Evolutionary conservation across 192 early-diverging fungal genomes (phyloP).

Genomic region (Entophlyctis luteolus): DNA sequence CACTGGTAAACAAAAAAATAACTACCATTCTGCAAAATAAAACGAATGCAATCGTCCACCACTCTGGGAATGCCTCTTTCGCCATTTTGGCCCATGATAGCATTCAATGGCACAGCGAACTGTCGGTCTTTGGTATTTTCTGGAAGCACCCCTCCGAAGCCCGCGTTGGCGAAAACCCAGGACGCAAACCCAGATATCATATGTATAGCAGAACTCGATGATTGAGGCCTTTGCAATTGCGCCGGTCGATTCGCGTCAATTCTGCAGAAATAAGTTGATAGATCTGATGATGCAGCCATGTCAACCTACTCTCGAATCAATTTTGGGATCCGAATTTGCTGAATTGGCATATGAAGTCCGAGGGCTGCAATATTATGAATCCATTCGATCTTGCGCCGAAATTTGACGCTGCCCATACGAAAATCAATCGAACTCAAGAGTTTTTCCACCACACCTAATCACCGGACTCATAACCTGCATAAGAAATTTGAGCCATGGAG

Average conservation of each 20-base stretch:
- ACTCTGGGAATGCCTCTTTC: conserved; percentile 74
- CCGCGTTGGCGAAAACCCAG: conserved; percentile 5
- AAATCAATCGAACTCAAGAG: conserved; percentile 7
- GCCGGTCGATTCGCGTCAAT: conserved; percentile 19
- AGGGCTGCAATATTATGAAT: conserved; percentile 69
- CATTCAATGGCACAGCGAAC: conserved; percentile 75
- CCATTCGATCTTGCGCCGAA: conserved; percentile 80
- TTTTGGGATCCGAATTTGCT: conserved; percentile 73
- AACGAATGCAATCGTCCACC: conserved; percentile 67
- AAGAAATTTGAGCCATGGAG: conserved; percentile 73
- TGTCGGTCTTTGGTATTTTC: background rate
- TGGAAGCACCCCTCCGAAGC: background rate
- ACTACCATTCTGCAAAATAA: conserved; percentile 46
- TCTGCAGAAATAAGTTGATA: background rate
- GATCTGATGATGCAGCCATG: too few relatives aligned
- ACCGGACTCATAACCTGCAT: conserved; percentile 82
- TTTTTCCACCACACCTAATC: conserved; percentile 62
- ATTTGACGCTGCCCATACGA: conserved; percentile 77
- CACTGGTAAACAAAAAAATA: background rate
- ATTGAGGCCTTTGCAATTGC: background rate
- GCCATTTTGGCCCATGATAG: conserved; percentile 69
- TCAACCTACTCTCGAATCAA: conserved; percentile 49
- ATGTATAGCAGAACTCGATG: background rate
- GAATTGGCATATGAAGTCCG: conserved; percentile 60
- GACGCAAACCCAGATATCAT: background rate